Percentiles rank a stretch among this genome's conserved stretches.
These are phyloP conservation scores for Lodderomyces oxycetoniae DNA, from an alignment of 1,139 yeast species.

Conservation along the genomic window DNA sequence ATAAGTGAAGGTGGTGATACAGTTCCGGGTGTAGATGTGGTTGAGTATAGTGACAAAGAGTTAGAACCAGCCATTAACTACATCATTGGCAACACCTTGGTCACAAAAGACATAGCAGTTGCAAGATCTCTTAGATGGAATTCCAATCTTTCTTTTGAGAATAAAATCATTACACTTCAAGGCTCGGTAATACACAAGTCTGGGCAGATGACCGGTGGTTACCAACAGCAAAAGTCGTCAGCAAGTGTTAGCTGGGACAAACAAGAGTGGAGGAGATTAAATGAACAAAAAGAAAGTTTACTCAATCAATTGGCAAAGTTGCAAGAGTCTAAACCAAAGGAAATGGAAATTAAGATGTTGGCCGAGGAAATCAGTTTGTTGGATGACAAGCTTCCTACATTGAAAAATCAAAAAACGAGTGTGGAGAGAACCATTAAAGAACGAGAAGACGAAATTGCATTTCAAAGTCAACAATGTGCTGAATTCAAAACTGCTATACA, in stretches of 20 bases:
- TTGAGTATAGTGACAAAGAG: slow-evolving; percentile 58
- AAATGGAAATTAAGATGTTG: slow-evolving; percentile 52
- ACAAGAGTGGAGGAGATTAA: slow-evolving; percentile 57
- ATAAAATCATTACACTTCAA: slow-evolving; percentile 73
- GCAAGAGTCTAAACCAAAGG: slow-evolving; percentile 48
- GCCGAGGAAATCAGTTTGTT: slow-evolving; percentile 50
- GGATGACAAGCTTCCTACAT: slow-evolving; percentile 50
- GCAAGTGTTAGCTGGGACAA: slow-evolving; percentile 63
- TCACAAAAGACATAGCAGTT: slow-evolving; percentile 65
- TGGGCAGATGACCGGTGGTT: slow-evolving; percentile 93
- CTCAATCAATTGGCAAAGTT: slow-evolving; percentile 49
- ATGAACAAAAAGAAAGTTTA: slow-evolving; percentile 57
- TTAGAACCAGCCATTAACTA: slow-evolving; percentile 77
- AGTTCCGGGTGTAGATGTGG: slow-evolving; percentile 67
- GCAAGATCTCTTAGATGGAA: slow-evolving; percentile 79
- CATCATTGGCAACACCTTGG: slow-evolving; percentile 74
- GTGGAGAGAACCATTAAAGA: slow-evolving; percentile 52
- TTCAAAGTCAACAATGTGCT: slow-evolving; percentile 31
- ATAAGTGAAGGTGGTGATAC: slow-evolving; percentile 47
- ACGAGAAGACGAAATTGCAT: slow-evolving; percentile 49
- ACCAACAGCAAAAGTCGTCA: slow-evolving; percentile 32
- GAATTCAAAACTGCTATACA: slow-evolving; percentile 6
- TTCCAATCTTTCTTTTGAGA: slow-evolving; percentile 32
- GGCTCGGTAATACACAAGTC: slow-evolving; percentile 83
- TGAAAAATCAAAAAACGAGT: slow-evolving; percentile 48